Percentiles rank a stretch among this genome's conserved stretches.
phyloP scores from a whole-genome alignment of 768 basidiomycete genomes.

The Strobilomyces dryophilus region DNA sequence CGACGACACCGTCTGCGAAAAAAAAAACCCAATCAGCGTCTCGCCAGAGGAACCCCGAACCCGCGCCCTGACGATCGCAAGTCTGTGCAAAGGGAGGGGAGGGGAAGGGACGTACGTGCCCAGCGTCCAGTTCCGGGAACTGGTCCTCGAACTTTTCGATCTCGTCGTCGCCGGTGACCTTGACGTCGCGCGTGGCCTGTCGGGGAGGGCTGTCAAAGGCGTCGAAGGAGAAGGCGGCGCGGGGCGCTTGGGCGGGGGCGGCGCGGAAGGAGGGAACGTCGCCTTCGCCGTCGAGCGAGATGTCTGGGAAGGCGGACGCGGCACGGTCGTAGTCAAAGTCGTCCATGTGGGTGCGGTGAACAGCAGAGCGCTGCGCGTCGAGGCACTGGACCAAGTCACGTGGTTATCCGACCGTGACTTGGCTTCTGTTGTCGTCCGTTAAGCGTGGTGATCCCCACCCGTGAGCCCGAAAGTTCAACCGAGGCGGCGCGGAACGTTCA shows the following conservation, averaged over 20 bases:
- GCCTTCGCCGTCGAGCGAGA: constrained; percentile 64
- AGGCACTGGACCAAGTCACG: no score
- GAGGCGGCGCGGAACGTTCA: no score
- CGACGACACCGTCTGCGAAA: constrained; percentile 33
- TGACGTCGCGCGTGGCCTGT: constrained; percentile 50
- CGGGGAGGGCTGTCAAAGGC: constrained; percentile 52
- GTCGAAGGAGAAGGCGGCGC: constrained; percentile 60
- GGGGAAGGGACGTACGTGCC: constrained; percentile 30
- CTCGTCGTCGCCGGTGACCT: constrained; percentile 81
- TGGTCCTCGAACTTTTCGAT: constrained; percentile 82
- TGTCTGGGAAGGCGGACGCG: constrained; percentile 83
- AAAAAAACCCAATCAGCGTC: background rate
- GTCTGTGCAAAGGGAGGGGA: no score
- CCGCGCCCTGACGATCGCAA: background rate
- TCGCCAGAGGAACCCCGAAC: constrained; percentile 10
- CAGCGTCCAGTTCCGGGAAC: constrained; percentile 75
- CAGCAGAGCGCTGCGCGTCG: background rate
- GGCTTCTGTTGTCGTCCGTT: no score
- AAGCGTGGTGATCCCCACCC: no score
- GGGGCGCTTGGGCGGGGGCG: constrained; percentile 26
- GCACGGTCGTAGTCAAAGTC: constrained; percentile 32
- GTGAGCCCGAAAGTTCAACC: no score
- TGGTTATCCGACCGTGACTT: no score
- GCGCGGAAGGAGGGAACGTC: constrained; percentile 47
- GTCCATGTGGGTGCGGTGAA: background rate